Percentiles rank a stretch among this genome's conserved stretches.
Evolutionary conservation across 108 stramenopile species (phyloP).

Genomic region (Skeletonema potamos): DNA sequence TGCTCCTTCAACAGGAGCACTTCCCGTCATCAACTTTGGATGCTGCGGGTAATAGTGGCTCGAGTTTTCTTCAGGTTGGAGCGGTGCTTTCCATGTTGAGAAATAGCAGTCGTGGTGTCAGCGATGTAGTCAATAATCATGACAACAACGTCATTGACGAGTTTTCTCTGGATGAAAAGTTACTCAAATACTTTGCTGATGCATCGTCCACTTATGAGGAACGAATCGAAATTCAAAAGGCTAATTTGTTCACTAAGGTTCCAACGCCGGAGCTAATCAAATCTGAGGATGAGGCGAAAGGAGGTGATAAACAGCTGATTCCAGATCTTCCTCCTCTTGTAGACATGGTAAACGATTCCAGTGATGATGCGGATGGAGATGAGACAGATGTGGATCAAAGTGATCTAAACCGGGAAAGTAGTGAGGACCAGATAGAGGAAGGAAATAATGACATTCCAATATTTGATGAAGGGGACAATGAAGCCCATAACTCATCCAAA

Average conservation of each 20-base stretch:
- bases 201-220: conserved; percentile 76
- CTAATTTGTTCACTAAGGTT: conserved; percentile 27
- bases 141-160: conserved; percentile 4
- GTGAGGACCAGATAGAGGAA: conserved; percentile 7
- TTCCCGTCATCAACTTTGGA: background rate
- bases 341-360: background rate
- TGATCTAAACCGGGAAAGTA: conserved; percentile 4
- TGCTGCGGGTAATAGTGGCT: conserved; percentile 13
- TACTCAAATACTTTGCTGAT: conserved; percentile 61
- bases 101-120: background rate
- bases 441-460: conserved; percentile 2
- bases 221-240: conserved; percentile 74
- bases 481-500: conserved; percentile 9
- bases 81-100: conserved; percentile 44
- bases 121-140: background rate
- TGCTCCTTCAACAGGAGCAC: background rate
- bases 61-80: conserved; percentile 57
- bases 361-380: background rate
- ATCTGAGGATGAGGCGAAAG: background rate
- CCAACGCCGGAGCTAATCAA: background rate
- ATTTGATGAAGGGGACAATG: conserved; percentile 32
- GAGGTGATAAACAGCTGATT: background rate
- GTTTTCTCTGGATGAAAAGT: conserved; percentile 44
- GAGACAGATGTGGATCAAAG: background rate
- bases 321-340: background rate